These are phyloP conservation scores for Puya raimondii DNA, from an alignment of 176 grass and related monocot species.

Conservation along the genomic window DNA sequence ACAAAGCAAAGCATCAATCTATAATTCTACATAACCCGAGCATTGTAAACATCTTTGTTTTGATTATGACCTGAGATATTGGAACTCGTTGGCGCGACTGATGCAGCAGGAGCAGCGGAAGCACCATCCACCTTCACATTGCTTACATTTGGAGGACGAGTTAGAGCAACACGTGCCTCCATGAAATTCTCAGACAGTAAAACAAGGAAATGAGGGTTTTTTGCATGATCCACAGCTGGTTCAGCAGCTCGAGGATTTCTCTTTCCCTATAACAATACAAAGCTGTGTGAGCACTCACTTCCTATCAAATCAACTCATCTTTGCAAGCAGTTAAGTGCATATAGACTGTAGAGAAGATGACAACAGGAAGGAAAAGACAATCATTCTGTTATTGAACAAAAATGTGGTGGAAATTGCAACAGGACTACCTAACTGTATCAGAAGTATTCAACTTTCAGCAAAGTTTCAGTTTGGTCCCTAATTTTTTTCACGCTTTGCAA, in stretches of 20 bases:
- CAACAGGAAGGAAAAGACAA: background rate
- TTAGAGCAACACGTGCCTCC: slow-evolving; percentile 70
- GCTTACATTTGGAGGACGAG: slow-evolving; percentile 43
- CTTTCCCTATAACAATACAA: slow-evolving; percentile 57
- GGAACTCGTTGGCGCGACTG: slow-evolving; percentile 37
- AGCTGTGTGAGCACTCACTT: slow-evolving; percentile 5
- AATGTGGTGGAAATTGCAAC: too few species aligned
- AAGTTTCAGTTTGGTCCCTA: too few species aligned
- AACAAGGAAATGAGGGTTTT: slow-evolving; percentile 67
- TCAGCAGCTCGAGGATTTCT: slow-evolving; percentile 58
- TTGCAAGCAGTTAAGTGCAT: background rate
- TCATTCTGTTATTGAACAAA: too few species aligned
- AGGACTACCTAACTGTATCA: too few species aligned
- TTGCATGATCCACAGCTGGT: slow-evolving; percentile 60
- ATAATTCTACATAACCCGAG: background rate
- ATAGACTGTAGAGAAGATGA: background rate
- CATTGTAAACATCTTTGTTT: background rate
- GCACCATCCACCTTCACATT: slow-evolving; percentile 54
- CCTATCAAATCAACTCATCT: slow-evolving; percentile 7
- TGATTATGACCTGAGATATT: slow-evolving; percentile 48
- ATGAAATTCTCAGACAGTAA: slow-evolving; percentile 84
- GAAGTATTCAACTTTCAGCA: too few species aligned
- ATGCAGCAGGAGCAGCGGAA: slow-evolving; percentile 35
- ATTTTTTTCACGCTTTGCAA: too few species aligned
- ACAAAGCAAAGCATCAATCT: too few species aligned